Conservation (phyloP, 768 basidiomycete species). For the button mushroom (Agaricus bisporus) region DNA sequence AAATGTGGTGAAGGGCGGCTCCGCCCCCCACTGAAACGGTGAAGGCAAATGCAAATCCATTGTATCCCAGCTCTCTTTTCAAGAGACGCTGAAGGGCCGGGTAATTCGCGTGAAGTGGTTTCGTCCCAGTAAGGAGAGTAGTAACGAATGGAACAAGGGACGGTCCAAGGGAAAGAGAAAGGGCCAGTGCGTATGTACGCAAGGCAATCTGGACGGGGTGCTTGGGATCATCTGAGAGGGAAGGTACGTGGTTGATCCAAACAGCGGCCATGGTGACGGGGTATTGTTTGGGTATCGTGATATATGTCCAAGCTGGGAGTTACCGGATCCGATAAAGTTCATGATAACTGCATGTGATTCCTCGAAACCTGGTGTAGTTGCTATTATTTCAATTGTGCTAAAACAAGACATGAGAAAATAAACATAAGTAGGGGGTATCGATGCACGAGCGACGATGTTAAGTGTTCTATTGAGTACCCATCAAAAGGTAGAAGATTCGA, state of each 20-base stretch:
- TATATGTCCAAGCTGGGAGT: not conserved
- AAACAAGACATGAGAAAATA: too few relatives aligned
- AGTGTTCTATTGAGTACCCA: not conserved
- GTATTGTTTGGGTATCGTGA: not conserved
- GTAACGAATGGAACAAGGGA: conserved; percentile 49
- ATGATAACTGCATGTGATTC: conserved; percentile 2
- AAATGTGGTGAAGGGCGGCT: conserved; percentile 41
- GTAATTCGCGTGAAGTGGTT: conserved; percentile 16
- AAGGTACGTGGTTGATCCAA: conserved; percentile 18
- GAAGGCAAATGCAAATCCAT: conserved; percentile 67
- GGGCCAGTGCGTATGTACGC: conserved; percentile 61
- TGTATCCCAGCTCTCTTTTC: conserved; percentile 48
- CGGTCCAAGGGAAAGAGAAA: conserved; percentile 65
- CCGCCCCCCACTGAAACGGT: conserved; percentile 64
- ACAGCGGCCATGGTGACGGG: not conserved
- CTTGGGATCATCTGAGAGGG: conserved; percentile 29
- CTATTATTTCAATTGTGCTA: too few relatives aligned
- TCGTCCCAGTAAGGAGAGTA: conserved; percentile 11
- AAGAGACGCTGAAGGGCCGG: conserved; percentile 34
- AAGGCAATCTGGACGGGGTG: conserved; percentile 56
- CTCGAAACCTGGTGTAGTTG: too few relatives aligned
- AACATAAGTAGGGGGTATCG: too few relatives aligned
- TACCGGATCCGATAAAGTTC: too few relatives aligned
- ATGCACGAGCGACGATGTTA: too few relatives aligned
- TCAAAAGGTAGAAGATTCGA: conserved; percentile 1